phyloP scores from a whole-genome alignment of 768 basidiomycete genomes.

The Rhodotorula graminis region DNA sequence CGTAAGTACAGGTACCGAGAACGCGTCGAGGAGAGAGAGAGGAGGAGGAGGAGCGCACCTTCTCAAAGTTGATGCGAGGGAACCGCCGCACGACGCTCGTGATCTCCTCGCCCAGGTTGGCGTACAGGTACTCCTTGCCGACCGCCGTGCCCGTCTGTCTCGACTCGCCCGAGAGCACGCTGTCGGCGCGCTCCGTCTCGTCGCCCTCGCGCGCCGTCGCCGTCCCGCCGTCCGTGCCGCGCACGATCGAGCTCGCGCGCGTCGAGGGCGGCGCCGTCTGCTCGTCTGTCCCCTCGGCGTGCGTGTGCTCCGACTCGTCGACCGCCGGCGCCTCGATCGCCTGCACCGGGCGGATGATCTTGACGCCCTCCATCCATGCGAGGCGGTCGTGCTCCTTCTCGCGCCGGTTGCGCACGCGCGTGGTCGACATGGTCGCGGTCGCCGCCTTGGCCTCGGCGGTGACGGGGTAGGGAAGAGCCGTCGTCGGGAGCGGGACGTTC shows the following conservation, averaged over 20 bases:
- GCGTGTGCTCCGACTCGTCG: background rate
- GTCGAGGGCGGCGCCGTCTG: constrained; percentile 22
- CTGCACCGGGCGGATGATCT: constrained; percentile 27
- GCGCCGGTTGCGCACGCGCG: constrained; percentile 13
- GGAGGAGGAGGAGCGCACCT: constrained; percentile 52
- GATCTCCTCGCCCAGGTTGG: constrained; percentile 39
- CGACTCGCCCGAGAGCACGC: constrained; percentile 12
- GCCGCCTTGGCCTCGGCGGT: background rate
- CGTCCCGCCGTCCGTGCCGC: constrained; percentile 32
- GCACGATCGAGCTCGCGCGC: constrained; percentile 31
- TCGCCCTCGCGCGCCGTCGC: constrained; percentile 35
- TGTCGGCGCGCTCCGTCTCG: constrained; percentile 32
- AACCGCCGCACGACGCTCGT: constrained; percentile 61
- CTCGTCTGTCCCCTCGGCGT: background rate
- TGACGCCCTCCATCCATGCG: constrained; percentile 43
- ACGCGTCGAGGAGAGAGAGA: fast-evolving
- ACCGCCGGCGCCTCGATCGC: background rate
- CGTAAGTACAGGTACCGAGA: no score
- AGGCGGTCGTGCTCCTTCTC: constrained; percentile 33
- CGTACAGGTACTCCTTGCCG: constrained; percentile 36
- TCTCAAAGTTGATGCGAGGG: constrained; percentile 77
- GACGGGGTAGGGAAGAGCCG: background rate
- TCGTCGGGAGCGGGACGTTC: background rate
- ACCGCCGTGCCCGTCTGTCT: constrained; percentile 33
- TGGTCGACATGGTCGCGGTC: constrained; percentile 31